Conservation (phyloP, 805 yeast species). For the Teunomyces lycoperdinae region DNA sequence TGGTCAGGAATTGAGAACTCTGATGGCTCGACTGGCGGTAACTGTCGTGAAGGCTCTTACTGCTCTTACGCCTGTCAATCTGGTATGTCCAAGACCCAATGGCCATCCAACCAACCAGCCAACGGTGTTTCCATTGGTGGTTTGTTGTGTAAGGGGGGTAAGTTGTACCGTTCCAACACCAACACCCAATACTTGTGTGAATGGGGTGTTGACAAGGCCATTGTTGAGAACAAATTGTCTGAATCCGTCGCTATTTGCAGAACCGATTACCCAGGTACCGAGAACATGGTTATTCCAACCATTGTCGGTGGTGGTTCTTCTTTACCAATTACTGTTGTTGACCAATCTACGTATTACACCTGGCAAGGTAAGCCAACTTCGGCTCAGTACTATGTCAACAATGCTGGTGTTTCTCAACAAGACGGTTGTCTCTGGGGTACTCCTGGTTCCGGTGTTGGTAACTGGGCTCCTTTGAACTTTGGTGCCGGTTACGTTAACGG, state of each 20-base stretch:
- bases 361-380: constrained; percentile 86
- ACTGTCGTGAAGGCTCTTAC: constrained; percentile 85
- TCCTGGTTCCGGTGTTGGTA: constrained; percentile 77
- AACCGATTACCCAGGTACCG: constrained; percentile 99
- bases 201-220: constrained; percentile 76
- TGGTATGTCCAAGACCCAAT: constrained; percentile 98
- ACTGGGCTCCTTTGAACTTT: constrained; percentile 96
- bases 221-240: constrained; percentile 60
- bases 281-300: constrained; percentile 96
- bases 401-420: constrained; percentile 86
- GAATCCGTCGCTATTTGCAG: constrained; percentile 87
- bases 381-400: constrained; percentile 95
- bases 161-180: constrained; percentile 77
- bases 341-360: constrained; percentile 69
- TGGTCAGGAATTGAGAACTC: constrained; percentile 71
- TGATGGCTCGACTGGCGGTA: constrained; percentile 58
- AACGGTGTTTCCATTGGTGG: constrained; percentile 95
- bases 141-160: constrained; percentile 78
- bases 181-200: constrained; percentile 71
- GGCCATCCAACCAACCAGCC: constrained; percentile 87
- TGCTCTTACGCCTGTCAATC: constrained; percentile 98
- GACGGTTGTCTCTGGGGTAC: constrained; percentile 97
- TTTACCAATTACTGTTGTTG: constrained; percentile 73
- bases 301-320: constrained; percentile 64
- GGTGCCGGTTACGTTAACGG: constrained; percentile 82